Base-by-base conservation (phyloP, 2,329 filamentous ascomycete species). In the Aspergillus sergii region DNA sequence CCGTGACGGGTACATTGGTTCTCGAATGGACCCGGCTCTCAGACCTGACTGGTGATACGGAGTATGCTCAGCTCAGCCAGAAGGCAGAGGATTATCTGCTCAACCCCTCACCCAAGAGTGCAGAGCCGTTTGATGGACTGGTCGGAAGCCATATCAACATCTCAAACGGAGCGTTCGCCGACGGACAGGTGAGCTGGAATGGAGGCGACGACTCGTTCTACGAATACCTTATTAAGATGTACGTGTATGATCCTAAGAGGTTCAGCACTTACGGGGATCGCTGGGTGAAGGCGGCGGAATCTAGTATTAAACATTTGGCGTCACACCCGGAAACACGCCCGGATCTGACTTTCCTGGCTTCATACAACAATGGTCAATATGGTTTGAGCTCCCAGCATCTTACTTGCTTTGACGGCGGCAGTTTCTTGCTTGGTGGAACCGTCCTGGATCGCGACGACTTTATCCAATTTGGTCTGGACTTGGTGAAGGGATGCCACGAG, bases 211-310 rank as follows among this genome's bases (percentile, higher is more conserved):
- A 96, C 76, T 92, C 88, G 50, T 96, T 90, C 79, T 96, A 96
- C 79, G 92, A 96, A 78, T 96, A 96, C 72, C 85, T 96, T 36
- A 89, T 96, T 76, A 96, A 96, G 82, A 94, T 95, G 91, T 96
- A 89, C 71, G 78, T 94, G 60, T 96, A 96, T 75, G 90, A 94
- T 72, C 83, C 87, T 0, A 69, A 75, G 7, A 83, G 87, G 3
- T 96, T 91, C 71, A 77, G 72, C 1, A 65, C 76, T 3, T 93
- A 94, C 79, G 88, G 84, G 70, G 89, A 94, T 66, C 87, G 88
- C 55, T 97, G 92, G 92, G 79, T 92, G 48, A 73, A 83, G 0
- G 92, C 92, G 2, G 91, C 89, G 58, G 89, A 96, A 69, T 93
- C 90, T 8, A 89, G 88, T 7, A 94, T 95, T 55, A 75, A 84